Percentiles rank a stretch among this genome's conserved stretches.
Evolutionary conservation across 441 rosid species (phyloP).

Genomic region (Corymbia citriodora): DNA sequence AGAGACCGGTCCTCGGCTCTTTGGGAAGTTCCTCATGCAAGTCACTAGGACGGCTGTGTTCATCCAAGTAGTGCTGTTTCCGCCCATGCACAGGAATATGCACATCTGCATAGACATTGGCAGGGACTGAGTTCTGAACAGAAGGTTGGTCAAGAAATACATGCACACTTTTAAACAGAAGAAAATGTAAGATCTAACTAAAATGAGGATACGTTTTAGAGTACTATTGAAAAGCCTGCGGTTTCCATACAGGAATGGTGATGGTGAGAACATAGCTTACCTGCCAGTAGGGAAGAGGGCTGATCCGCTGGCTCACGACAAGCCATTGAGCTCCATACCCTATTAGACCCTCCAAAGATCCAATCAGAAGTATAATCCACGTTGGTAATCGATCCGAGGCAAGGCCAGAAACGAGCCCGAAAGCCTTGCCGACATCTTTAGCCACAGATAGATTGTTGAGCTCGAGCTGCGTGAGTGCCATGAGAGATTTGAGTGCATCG

Average conservation of each 20-base stretch:
- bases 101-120: slow-evolving; percentile 6
- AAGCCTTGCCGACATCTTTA: slow-evolving; percentile 8
- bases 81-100: slow-evolving; percentile 9
- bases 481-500: slow-evolving; percentile 5
- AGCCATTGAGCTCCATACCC: slow-evolving; percentile 17
- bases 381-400: not conserved
- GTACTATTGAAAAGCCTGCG: not conserved
- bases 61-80: slow-evolving; percentile 9
- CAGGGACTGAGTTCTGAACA: not conserved
- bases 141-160: not conserved
- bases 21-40: slow-evolving; percentile 8
- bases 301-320: slow-evolving; percentile 1
- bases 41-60: slow-evolving; percentile 10
- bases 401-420: slow-evolving; percentile 5
- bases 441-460: slow-evolving; percentile 11
- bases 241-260: not conserved
- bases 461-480: slow-evolving; percentile 6
- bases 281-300: slow-evolving; percentile 15
- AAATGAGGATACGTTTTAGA: not conserved
- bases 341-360: slow-evolving; percentile 1
- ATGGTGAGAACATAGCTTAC: not conserved
- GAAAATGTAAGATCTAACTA: not conserved
- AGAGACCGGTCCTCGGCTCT: slow-evolving; percentile 3
- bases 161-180: not conserved
- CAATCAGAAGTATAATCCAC: not conserved